Evolutionary conservation across 495 filamentous ascomycete species (phyloP).

Genomic region (Penicillium canescens): DNA sequence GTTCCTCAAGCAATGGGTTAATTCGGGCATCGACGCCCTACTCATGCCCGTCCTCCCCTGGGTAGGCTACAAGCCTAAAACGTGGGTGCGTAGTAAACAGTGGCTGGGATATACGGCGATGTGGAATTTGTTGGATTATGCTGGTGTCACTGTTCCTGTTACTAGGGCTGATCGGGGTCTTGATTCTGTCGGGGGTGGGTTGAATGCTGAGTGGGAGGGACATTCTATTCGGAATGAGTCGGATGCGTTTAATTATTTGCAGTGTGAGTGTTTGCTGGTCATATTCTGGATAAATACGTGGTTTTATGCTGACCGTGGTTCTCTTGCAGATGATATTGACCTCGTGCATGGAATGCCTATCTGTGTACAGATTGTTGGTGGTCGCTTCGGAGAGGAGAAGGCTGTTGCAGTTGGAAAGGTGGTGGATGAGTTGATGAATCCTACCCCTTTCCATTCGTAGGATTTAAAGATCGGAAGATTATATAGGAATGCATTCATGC

Average conservation of each 20-base stretch:
- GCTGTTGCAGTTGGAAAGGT: conserved; percentile 44
- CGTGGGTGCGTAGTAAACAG: conserved; percentile 49
- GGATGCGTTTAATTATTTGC: conserved; percentile 38
- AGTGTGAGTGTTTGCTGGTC: conserved; percentile 30
- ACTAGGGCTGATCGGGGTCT: conserved; percentile 39
- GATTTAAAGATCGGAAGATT: neutral
- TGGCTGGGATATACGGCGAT: conserved; percentile 64
- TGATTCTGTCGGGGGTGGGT: conserved; percentile 16
- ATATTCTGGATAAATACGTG: neutral
- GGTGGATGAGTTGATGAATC: conserved; percentile 28
- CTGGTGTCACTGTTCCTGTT: conserved; percentile 55
- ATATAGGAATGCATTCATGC: neutral
- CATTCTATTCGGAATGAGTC: conserved; percentile 36
- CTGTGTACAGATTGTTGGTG: conserved; percentile 54
- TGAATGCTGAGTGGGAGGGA: conserved; percentile 26
- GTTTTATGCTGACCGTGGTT: conserved; percentile 1
- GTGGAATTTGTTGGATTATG: conserved; percentile 71
- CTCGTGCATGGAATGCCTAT: conserved; percentile 50
- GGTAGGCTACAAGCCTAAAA: conserved; percentile 48
- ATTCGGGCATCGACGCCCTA: conserved; percentile 61
- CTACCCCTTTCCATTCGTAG: conserved; percentile 17
- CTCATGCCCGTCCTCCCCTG: conserved; percentile 56
- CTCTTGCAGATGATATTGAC: conserved; percentile 35
- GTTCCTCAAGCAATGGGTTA: conserved; percentile 50
- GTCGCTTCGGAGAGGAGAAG: conserved; percentile 46